Base-by-base conservation (phyloP, 1,284 basidiomycete species). In the Cutaneotrichosporon sp. region DNA sequence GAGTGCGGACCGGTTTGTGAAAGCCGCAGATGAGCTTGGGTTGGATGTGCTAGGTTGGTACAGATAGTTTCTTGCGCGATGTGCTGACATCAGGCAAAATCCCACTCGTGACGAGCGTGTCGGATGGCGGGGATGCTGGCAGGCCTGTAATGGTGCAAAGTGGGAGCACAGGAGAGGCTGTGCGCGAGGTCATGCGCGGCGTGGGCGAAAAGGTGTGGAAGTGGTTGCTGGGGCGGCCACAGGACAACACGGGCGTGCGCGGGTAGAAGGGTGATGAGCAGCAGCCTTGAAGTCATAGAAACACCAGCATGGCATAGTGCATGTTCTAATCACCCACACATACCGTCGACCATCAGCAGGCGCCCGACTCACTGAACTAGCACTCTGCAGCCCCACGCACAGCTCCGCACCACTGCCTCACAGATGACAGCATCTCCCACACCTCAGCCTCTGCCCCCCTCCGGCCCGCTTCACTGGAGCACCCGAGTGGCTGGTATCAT, bases 51-150 rank as follows among this genome's bases (percentile, higher is more conserved):
- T 97, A 10, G 91, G 86, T n/a, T 82, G 54, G 67, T 58, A 3
- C 12, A 16, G 14, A n/a, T n/a, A n/a, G n/a, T n/a, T n/a, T n/a
- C n/a, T n/a, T n/a, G n/a, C 33, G 14, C 2, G 16, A 27, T 4
- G 17, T 32, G 22, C 52, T 55, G 44, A 60, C 48, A 4, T n/a
- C 52, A 71, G 71, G 72, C 20, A 65, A 90, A 62, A 77, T 97
- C 10, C 92, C 92, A 0, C 79, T 97, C 20, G 85, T 90, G 6
- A 80, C 84, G 1, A 82, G 79, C 1, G 84, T 97, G 12, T 90
- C 89, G 65, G 71, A 73, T 5, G 82, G 84, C 6, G 86, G 90
- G 1, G 93, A 97, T 63, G 70, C 65, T 0, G 93, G 93, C 2
- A 60, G 72, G 26, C 80, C 80, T 0, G 68, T 79, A 16, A 76